Conservation (phyloP, 331 rosid genomes). For the Rosa hybrid region DNA sequence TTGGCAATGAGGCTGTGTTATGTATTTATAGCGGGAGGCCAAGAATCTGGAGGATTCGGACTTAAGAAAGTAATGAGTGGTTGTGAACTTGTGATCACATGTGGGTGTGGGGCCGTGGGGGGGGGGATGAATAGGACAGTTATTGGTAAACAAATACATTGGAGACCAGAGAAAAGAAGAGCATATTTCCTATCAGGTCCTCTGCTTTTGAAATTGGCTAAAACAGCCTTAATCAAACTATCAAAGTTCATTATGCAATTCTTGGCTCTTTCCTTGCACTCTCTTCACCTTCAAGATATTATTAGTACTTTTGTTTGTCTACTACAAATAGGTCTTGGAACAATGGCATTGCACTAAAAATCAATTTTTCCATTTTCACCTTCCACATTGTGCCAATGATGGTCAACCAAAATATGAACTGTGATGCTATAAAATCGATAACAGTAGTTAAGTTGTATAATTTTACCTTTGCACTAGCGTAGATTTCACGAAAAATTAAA, state of each 20-base stretch:
- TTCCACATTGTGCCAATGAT: conserved; percentile 1
- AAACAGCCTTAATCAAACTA: conserved; percentile 14
- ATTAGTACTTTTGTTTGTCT: not conserved
- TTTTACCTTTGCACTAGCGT: not conserved
- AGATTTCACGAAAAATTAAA: not conserved
- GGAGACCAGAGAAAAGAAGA: not conserved
- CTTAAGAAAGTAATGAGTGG: conserved; percentile 25
- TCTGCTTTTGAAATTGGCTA: conserved; percentile 31
- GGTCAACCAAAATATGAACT: not conserved
- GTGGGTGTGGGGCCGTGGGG: not conserved
- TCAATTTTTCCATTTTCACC: not conserved
- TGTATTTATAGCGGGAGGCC: conserved; percentile 35
- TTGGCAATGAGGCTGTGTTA: conserved; percentile 9
- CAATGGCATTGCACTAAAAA: not conserved
- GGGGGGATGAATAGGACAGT: not conserved
- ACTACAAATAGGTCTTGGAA: not conserved
- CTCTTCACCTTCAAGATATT: conserved; percentile 12
- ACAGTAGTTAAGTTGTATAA: not conserved
- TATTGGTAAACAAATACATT: not conserved
- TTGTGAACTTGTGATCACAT: conserved; percentile 27
- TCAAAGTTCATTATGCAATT: not conserved
- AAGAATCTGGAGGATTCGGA: conserved; percentile 52
- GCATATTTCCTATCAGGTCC: conserved; percentile 47
- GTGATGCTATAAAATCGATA: not conserved
- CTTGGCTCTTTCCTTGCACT: conserved; percentile 9